Evolutionary conservation across 306 rosid genomes (phyloP).

Genomic region (Delonix regia): DNA sequence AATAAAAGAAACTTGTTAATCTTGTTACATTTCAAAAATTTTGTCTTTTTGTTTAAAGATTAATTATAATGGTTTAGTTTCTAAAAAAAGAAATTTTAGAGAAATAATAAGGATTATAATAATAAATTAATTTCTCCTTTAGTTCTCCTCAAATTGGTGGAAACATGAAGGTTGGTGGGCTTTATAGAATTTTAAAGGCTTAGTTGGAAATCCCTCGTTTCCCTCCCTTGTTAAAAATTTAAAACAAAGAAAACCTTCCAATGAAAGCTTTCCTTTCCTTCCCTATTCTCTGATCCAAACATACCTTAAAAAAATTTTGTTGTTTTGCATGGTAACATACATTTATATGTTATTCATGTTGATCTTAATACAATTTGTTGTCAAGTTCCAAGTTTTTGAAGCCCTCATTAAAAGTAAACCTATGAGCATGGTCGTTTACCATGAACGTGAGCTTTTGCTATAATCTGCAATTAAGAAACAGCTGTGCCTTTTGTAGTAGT

Average conservation of each 20-base stretch:
- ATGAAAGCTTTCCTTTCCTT: background rate
- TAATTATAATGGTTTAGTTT: background rate
- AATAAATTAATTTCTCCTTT: background rate
- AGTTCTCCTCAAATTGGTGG: background rate
- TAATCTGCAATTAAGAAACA: background rate
- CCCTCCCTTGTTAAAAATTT: background rate
- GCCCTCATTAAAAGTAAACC: background rate
- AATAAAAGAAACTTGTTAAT: background rate
- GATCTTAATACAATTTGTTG: background rate
- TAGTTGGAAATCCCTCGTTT: background rate
- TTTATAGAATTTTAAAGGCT: background rate
- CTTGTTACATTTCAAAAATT: background rate
- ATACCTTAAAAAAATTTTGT: background rate
- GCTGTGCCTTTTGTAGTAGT: background rate
- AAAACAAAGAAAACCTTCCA: background rate
- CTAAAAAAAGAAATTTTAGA: background rate
- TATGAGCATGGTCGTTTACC: background rate
- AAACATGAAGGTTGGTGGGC: background rate
- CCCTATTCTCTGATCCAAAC: background rate
- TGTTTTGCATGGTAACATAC: background rate
- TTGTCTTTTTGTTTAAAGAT: background rate
- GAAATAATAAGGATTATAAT: background rate
- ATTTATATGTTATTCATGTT: background rate
- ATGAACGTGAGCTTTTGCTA: background rate
- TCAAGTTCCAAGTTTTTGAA: background rate